Evolutionary conservation across 345 rosid species (phyloP), one percentile per base, ranked within the genome.

Genomic region (Luvunga scandens): DNA sequence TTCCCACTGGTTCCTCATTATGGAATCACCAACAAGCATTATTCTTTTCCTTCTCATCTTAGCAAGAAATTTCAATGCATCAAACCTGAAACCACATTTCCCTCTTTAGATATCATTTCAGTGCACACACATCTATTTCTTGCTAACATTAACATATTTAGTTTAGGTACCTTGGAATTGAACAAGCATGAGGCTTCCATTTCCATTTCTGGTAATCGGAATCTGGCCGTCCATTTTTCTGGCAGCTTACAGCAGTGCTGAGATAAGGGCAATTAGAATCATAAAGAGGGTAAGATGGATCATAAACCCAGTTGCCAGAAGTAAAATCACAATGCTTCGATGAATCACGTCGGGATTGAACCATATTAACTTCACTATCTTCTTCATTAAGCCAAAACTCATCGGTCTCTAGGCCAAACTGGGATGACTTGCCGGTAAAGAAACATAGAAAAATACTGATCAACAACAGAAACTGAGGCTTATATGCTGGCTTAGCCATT

Each of bases 1-100:
- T 68, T 93, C 98, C 99, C 98, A 96, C 31, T 96, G 99, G 87
- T 96, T 96, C 85, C 99, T 92, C 97, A 91, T 94, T 0, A 96
- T 93, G 8, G 99, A 90, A 86, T 96, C 99, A 66, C 99, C 99
- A 25, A 96, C 95, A 65, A 96, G 80, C 95, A 96, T 88, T 79
- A 92, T 86, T 80, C 97, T 92, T 79, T 92, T 94, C 81, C 76
- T 85, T 75, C 98, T 94, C 93, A 91, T 91, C 82, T 86, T 90
- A 68, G 90, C 97, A 42, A 94, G 89, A 85, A 91, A 92, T 33
- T 89, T 87, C 83, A 92, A 78, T 55, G 98, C 98, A 85, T 96
- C 89, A 85, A 95, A 93, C 89, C 98, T 95, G 77, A 69, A 45
- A 68, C 34, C 69, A 59, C 34, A 53, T 53, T 53, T 22, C 21